Conservation (phyloP, 768 basidiomycete genomes). For the Kwoniella sp. region DNA sequence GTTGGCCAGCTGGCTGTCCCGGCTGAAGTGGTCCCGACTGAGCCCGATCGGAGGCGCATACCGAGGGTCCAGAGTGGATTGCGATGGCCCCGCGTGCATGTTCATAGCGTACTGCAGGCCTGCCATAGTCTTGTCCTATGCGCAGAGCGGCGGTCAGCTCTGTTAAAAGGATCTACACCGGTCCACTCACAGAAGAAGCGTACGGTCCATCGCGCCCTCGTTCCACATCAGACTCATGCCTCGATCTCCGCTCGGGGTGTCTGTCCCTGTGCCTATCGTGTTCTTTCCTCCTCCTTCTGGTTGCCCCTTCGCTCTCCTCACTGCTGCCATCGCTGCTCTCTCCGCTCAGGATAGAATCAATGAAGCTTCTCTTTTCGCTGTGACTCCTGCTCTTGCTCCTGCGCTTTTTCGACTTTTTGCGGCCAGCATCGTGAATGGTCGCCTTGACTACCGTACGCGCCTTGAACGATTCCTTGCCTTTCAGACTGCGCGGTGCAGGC, state of each 20-base stretch:
- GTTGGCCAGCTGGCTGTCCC: neutral
- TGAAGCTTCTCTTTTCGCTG: conserved; percentile 24
- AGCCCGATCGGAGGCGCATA: neutral
- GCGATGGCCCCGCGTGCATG: conserved; percentile 13
- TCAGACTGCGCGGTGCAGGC: conserved; percentile 25
- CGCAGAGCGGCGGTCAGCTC: neutral
- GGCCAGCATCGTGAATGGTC: neutral
- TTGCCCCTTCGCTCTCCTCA: conserved; percentile 10
- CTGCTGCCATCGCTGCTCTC: conserved; percentile 5
- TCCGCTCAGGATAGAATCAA: conserved; percentile 30
- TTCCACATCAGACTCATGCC: neutral
- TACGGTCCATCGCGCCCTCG: neutral
- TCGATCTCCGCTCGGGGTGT: neutral
- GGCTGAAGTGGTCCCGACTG: neutral
- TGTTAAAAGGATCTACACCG: neutral
- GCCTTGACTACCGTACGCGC: conserved; percentile 5
- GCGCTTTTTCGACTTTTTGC: conserved; percentile 6
- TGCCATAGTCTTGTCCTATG: conserved; percentile 17
- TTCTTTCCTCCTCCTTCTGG: conserved; percentile 2
- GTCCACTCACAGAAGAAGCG: conserved; percentile 11
- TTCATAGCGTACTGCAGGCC: conserved; percentile 29
- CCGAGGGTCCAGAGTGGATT: neutral
- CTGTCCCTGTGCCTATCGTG: conserved; percentile 4
- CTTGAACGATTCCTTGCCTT: conserved; percentile 43
- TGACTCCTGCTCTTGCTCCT: conserved; percentile 12